Percentiles rank a stretch among this genome's conserved stretches.
Conservation (phyloP, 257 asterid species). For the Forsythia viridissima region DNA sequence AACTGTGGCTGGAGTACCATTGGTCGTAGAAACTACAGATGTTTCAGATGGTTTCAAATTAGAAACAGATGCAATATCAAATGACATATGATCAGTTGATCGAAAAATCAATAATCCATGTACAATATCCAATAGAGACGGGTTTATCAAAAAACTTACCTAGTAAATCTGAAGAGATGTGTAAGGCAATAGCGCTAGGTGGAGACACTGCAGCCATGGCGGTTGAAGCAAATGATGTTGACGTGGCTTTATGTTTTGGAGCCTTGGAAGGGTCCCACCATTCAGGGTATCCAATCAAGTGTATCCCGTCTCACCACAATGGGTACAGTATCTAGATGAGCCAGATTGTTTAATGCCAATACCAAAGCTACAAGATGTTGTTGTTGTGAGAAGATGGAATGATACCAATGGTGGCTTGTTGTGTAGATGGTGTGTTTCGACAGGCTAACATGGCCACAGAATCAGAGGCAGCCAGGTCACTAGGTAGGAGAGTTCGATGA, state of each 20-base stretch:
- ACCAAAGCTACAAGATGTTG: too few relatives aligned
- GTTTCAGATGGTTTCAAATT: background rate
- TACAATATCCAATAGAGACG: background rate
- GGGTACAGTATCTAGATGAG: background rate
- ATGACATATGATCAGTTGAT: background rate
- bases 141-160: background rate
- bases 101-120: background rate
- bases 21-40: background rate
- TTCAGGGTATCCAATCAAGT: slow-evolving; percentile 6
- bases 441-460: background rate
- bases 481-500: too few relatives aligned
- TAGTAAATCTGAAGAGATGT: background rate
- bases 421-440: background rate
- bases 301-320: slow-evolving; percentile 2
- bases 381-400: background rate
- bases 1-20: background rate
- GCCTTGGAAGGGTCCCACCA: slow-evolving; percentile 10
- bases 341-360: background rate
- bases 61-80: background rate
- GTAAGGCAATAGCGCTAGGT: background rate
- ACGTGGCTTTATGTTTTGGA: background rate
- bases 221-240: background rate
- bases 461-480: background rate
- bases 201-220: background rate
- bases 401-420: too few relatives aligned